Base-by-base conservation (phyloP, 2,329 filamentous ascomycete species). In the Beauveria medogensis region DNA sequence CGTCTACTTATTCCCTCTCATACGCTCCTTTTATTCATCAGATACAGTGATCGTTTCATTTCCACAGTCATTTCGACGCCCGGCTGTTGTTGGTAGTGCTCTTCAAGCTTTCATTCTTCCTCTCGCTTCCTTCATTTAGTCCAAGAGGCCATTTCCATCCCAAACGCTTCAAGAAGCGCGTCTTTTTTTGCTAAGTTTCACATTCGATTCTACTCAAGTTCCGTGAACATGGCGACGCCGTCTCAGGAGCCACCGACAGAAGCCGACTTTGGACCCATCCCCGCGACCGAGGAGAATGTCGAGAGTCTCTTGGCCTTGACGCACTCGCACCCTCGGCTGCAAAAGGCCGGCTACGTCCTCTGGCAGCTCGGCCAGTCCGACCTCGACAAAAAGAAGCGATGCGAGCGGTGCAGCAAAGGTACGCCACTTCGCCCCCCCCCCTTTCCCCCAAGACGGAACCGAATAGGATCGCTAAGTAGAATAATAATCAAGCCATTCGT, bases 371-470 rank as follows among this genome's bases (percentile, higher is more conserved):
- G 67, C 3, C 22, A 41, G 20, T 52, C 60, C 1, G 70, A 73
- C 14, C 55, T 74, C 3, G 64, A 71, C 7, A 67, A 65, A n/a
- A 74, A 73, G 65, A 67, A 64, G 50, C 68, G 71, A 22, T 74
- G 72, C 62, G 59, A 52, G 22, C 63, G 61, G 24, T 74, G 72
- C 59, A 56, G 55, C 43, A 67, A 69, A 51, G 62, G 69, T 71
- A 51, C 64, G 62, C 59, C 9, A 16, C 26, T 10, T 37, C 22
- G 12, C 14, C 12, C 34, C 14, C 12, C 12, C 34, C 3, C 34
- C 34, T 37, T 5, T 37, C 5, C 12, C 30, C 12, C 34, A 37
- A 37, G 34, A 37, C 34, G 12, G 22, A 26, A 24, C 18, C 26
- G 30, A 44, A 46, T 10, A 54, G 28, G 34, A 37, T 37, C 34